Conservation (phyloP, 768 basidiomycete genomes). For the Leccinum fibrillosum region DNA sequence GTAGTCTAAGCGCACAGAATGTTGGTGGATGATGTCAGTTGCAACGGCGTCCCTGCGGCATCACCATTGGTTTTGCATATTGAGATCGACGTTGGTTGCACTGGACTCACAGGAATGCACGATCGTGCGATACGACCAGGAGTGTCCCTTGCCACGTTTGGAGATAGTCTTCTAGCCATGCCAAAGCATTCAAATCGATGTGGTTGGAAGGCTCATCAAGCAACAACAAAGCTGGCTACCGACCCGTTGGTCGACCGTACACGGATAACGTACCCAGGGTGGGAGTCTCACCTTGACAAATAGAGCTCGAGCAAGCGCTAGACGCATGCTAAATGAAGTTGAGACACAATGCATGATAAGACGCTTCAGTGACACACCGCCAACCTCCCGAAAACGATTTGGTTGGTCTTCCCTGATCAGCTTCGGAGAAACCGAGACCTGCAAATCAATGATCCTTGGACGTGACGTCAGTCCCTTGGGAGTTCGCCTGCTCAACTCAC, state of each 20-base stretch:
- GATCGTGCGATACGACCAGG: slow-evolving; percentile 97
- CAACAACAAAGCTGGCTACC: slow-evolving; percentile 69
- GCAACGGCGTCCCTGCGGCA: slow-evolving; percentile 80
- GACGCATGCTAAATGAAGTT: slow-evolving; percentile 69
- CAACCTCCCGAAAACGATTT: slow-evolving; percentile 95
- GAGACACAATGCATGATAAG: neutral
- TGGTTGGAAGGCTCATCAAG: slow-evolving; percentile 97
- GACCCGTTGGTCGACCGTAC: slow-evolving; percentile 5
- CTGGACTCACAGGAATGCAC: slow-evolving; percentile 78
- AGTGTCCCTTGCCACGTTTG: slow-evolving; percentile 93
- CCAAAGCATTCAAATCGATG: slow-evolving; percentile 93
- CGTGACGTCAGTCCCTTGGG: neutral
- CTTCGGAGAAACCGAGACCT: slow-evolving; percentile 91
- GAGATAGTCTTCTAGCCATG: slow-evolving; percentile 96
- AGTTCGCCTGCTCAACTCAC: slow-evolving; percentile 33
- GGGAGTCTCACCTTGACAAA: slow-evolving; percentile 76
- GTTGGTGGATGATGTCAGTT: slow-evolving; percentile 97
- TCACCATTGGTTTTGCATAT: neutral
- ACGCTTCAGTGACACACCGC: slow-evolving; percentile 45
- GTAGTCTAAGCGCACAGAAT: slow-evolving; percentile 90
- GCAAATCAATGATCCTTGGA: neutral
- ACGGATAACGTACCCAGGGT: neutral
- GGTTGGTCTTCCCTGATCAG: slow-evolving; percentile 81
- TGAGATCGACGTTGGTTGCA: neutral
- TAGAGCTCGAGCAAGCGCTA: slow-evolving; percentile 90